Base-by-base conservation (phyloP, 2,329 filamentous ascomycete species). In the Helminthosporium solani region DNA sequence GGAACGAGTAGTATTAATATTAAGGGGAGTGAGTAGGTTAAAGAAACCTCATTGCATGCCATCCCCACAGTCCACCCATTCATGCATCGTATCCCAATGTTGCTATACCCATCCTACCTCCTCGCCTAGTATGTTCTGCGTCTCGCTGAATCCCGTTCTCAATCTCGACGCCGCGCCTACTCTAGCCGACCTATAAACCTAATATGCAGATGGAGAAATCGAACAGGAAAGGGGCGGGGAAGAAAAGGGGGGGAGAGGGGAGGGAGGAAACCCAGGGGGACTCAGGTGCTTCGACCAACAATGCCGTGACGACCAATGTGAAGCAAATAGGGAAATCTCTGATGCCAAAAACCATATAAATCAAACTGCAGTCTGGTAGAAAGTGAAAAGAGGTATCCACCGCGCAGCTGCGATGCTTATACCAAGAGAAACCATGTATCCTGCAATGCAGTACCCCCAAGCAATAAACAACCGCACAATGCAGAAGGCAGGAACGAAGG, bases 1-100 rank as follows among this genome's bases (percentile, higher is more conserved):
- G 33, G 25, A 27, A 35, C 23, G 23, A 33, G 42, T 46, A 33
- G 19, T 42, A 46, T 46, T 42, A 46, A 37, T 42, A 38, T 46
- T 46, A 46, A 46, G 33, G 39, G 44, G 33, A 34, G 9, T 5
- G 5, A 6, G 18, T 23, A 20, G 43, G 39, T 46, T 19, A 42
- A 42, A 38, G 33, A 42, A 25, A 5, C 23, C 9, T 25, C 5
- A 25, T 25, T 25, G 23, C 23, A 25, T 25, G 23, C 23, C 23
- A 25, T 25, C 9, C 23, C 23, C 23, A 38, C 2, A 37, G 30
- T 33, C 30, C 25, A 15, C 15, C 33, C 19, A 39, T 38, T 38
- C 44, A 41, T 23, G 31, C 43, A 34, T 28, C 19, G 38, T 35
- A 35, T 47, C 34, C 35, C 30, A 20, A 27, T 46, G 39, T 27